phyloP scores from a whole-genome alignment of 2,329 filamentous ascomycete genomes.

The Paraphaeosphaeria minitans region DNA sequence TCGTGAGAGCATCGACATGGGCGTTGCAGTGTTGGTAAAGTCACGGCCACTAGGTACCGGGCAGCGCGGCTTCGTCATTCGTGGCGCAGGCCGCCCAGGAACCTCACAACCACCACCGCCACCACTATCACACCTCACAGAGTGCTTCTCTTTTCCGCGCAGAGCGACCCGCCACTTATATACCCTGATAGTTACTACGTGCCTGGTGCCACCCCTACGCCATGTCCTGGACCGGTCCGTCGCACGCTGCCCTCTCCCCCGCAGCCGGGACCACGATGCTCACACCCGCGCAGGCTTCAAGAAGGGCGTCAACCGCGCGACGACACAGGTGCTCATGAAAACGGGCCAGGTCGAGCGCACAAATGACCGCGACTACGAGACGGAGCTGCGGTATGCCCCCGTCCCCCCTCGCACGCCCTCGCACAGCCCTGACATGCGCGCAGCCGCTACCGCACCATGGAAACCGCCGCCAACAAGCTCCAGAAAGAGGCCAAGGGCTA shows the following conservation, averaged over 20 bases:
- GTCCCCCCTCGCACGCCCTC: neutral
- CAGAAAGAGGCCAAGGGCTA: constrained; percentile 99
- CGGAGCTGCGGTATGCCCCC: constrained; percentile 77
- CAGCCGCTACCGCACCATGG: constrained; percentile 96
- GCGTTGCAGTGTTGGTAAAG: constrained; percentile 4
- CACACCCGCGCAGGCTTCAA: constrained; percentile 69
- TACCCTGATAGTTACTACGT: neutral
- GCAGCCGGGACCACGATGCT: constrained; percentile 22
- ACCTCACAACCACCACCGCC: constrained; percentile 13
- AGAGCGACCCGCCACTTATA: constrained; percentile 1
- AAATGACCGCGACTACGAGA: constrained; percentile 97
- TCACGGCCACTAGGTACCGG: constrained; percentile 19
- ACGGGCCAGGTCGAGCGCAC: constrained; percentile 98
- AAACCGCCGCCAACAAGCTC: constrained; percentile 85
- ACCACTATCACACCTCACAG: constrained; percentile 11
- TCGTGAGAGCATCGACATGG: constrained; percentile 30
- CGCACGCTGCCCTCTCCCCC: constrained; percentile 14
- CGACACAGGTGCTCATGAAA: constrained; percentile 99
- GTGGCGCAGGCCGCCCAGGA: constrained; percentile 27
- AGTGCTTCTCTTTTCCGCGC: neutral
- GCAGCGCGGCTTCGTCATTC: constrained; percentile 30
- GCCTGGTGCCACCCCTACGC: constrained; percentile 22
- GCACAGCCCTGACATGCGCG: constrained; percentile 10
- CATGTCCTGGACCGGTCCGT: constrained; percentile 64
- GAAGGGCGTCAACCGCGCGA: constrained; percentile 98